A percentile compares a stretch with the other conserved stretches of the same genome.
These are phyloP conservation scores for Closterium sp. DNA, from an alignment of 139 green algal species.

Conservation along the genomic window DNA sequence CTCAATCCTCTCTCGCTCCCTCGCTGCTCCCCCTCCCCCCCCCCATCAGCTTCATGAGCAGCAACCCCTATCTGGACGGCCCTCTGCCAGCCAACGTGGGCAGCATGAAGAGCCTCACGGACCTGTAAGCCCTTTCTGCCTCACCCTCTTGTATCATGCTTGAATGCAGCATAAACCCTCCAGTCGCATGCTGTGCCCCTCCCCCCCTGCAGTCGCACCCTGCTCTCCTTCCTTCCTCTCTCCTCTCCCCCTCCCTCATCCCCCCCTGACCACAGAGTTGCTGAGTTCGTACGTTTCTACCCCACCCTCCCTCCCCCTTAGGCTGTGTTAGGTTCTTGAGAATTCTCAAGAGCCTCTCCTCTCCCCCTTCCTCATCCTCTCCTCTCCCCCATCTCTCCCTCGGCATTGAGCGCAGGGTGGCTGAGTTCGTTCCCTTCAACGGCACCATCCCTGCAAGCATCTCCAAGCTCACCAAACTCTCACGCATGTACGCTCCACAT, in stretches of 20 bases:
- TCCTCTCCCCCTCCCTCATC: no score
- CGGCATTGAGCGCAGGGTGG: not conserved
- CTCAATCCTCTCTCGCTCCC: no score
- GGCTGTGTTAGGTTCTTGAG: no score
- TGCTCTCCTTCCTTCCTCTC: slow-evolving; percentile 10
- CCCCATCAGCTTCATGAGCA: not conserved
- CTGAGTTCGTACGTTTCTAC: no score
- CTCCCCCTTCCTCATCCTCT: not conserved
- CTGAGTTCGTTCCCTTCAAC: not conserved
- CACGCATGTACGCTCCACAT: not conserved
- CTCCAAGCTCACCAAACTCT: not conserved
- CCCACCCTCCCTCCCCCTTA: no score
- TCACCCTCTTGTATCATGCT: not conserved
- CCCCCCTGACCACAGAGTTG: no score
- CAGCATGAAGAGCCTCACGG: not conserved
- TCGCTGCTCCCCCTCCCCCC: no score
- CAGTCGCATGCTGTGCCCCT: not conserved
- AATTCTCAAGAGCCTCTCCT: no score
- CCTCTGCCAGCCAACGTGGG: not conserved
- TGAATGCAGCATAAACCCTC: no score
- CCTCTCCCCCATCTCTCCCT: not conserved
- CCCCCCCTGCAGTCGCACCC: not conserved
- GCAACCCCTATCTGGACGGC: not conserved
- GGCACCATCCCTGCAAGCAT: not conserved
- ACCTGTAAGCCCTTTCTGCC: no score